Base-by-base conservation (phyloP, 2,329 filamentous ascomycete genomes). In the Cyclaneusma minus region DNA sequence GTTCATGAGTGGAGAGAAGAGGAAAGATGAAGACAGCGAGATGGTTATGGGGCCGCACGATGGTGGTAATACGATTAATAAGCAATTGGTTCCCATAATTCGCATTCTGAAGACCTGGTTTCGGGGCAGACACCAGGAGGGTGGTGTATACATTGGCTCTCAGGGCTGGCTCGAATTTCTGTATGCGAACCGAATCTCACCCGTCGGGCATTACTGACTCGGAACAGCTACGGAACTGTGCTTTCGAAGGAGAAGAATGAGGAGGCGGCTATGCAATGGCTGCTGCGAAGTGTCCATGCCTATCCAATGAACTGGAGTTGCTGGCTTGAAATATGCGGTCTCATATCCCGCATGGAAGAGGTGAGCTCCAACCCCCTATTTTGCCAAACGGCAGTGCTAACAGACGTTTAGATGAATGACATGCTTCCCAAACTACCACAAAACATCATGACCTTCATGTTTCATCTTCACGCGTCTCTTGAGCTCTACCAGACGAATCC, bases 301-400 rank as follows among this genome's bases (percentile, higher is more conserved):
- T 92, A 84, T 42, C 81, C 84, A 2, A 93, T 85, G 67, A 93
- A 95, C 46, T 98, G 89, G 89, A 83, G 84, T 6, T 85, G 84
- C 34, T 98, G 89, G 89, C 66, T 89, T 31, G 89, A 98, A 54
- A 68, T 98, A 49, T 81, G 80, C 4, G 74, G 74, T 20, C 60
- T 95, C 14, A 68, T 93, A 32, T 69, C 71, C 18, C 73, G 78
- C 17, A 64, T 78, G 6, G 84, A 94, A 50, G 82, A 93, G 51
- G 77, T 89, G 52, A 52, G 71, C 10, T 13, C 25, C 12, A 9
- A 28, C 52, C 55, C 39, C 55, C 33, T 31, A 8, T 18, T 22
- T 12, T 17, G 10, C 42, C n/a, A n/a, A n/a, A n/a, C n/a, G n/a
- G n/a, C n/a, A n/a, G n/a, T n/a, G n/a, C n/a, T n/a, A n/a, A n/a